These are phyloP conservation scores for Chondrostereum purpureum DNA, from an alignment of 1,284 basidiomycete species.

Conservation along the genomic window DNA sequence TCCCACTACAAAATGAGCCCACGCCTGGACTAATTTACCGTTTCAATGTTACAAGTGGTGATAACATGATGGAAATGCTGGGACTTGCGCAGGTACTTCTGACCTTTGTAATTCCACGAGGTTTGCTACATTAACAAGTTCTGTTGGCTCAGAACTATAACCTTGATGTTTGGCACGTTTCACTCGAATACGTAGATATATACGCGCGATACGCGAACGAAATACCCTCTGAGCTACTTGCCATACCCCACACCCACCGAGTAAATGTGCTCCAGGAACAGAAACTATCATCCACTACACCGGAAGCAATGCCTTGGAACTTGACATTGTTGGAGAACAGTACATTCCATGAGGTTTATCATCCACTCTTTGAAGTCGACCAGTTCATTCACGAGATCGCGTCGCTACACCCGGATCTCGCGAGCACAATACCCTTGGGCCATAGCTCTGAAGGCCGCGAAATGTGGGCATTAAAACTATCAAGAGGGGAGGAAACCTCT, in stretches of 20 bases:
- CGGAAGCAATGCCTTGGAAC: constrained; percentile 21
- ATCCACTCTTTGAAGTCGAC: constrained; percentile 46
- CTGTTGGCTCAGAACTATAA: constrained; percentile 27
- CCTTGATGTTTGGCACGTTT: constrained; percentile 36
- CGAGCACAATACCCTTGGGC: constrained; percentile 38
- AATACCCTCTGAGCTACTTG: constrained; percentile 18
- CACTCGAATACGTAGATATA: constrained; percentile 28
- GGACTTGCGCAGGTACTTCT: no score
- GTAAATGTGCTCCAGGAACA: constrained; percentile 15
- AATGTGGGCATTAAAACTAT: constrained; percentile 45
- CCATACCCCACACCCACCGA: constrained; percentile 19
- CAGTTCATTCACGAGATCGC: constrained; percentile 44
- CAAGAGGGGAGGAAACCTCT: constrained; percentile 12
- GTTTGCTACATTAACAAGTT: no score
- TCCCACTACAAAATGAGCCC: no score
- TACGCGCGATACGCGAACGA: constrained; percentile 22
- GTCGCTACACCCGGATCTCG: constrained; percentile 32
- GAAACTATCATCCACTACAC: background rate
- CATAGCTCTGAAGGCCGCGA: constrained; percentile 49
- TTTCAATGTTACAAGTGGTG: no score
- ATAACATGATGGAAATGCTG: no score
- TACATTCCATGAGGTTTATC: constrained; percentile 48
- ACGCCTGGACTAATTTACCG: no score
- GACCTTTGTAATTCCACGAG: no score
- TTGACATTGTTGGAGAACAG: constrained; percentile 27